Evolutionary conservation across 2,329 filamentous ascomycete genomes (phyloP), one percentile per base, ranked within the genome.

Genomic region (Botrytis hyacinthi): DNA sequence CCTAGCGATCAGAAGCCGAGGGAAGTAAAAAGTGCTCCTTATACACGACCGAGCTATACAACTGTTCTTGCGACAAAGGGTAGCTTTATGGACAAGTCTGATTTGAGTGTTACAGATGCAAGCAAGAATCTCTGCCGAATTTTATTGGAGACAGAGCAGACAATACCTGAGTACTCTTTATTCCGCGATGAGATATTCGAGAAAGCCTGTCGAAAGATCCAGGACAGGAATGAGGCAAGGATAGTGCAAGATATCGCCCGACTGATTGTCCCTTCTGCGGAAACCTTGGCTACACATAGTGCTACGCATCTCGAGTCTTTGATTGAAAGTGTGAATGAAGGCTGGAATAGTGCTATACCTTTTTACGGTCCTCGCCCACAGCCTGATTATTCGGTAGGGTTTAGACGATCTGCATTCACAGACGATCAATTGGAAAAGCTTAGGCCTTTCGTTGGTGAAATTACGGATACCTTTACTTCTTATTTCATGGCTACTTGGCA

Each of bases 331-430:
- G 79, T 83, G 37, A 84, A 85, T 74, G 80, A 85, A 78, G 79
- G 79, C 70, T 86, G 84, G 84, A 81, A 80, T 67, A 83, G 81
- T 73, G 81, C 81, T 5, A 79, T 84, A 42, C 80, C 83, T 4
- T 48, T 86, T 0, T 79, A 75, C 40, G 77, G 77, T 4, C 75
- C 81, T 66, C 80, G 9, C 9, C 57, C 57, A 18, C 83, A 86
- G 76, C 84, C 84, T 0, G 82, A 85, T 75, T 85, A 84, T 75
- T 80, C 82, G 29, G 80, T 85, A 5, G 83, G 83, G 44, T 86
- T 86, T 74, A 78, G 66, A 60, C 78, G 81, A 26, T 22, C 29
- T 54, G 59, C 83, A 68, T 87, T 87, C 73, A 85, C 81, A 0
- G 66, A 82, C 0, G 79, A 82, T 4, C 84, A 86, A 77, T 80